phyloP scores from a whole-genome alignment of 441 rosid genomes.

The Populus hybrid region DNA sequence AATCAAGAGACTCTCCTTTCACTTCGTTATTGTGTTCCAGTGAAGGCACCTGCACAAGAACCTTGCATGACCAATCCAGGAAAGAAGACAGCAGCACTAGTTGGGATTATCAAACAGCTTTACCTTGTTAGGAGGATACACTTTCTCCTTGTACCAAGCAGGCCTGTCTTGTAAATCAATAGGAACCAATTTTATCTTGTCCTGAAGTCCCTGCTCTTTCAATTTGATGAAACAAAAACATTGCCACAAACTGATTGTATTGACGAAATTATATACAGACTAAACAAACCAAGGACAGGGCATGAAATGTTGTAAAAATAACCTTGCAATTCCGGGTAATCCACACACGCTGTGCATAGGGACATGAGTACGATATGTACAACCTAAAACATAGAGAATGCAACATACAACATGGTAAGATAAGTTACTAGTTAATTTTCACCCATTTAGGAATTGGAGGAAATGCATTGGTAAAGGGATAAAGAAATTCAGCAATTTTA shows the following conservation, averaged over 20 bases:
- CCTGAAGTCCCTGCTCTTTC: constrained; percentile 63
- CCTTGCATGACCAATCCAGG: not conserved
- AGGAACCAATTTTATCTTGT: constrained; percentile 71
- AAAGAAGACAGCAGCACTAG: not conserved
- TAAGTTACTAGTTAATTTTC: not conserved
- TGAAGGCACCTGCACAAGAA: constrained; percentile 56
- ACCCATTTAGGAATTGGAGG: not conserved
- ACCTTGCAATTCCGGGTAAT: constrained; percentile 79
- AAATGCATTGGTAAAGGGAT: not conserved
- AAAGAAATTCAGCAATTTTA: not conserved
- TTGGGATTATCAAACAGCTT: constrained; percentile 3
- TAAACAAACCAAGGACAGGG: not conserved
- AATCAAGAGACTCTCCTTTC: constrained; percentile 73
- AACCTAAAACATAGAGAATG: constrained; percentile 43
- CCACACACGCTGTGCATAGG: constrained; percentile 85
- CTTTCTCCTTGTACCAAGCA: constrained; percentile 83
- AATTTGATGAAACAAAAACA: not conserved
- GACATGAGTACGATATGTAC: constrained; percentile 67
- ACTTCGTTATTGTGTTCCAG: constrained; percentile 67
- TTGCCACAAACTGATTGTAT: not conserved
- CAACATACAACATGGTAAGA: constrained; percentile 3
- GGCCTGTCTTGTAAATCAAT: constrained; percentile 71
- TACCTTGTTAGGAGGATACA: constrained; percentile 68
- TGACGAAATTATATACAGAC: not conserved
- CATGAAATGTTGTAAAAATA: not conserved